Base-by-base conservation (phyloP, 2,329 filamentous ascomycete genomes). In the Cladosporium sp. region DNA sequence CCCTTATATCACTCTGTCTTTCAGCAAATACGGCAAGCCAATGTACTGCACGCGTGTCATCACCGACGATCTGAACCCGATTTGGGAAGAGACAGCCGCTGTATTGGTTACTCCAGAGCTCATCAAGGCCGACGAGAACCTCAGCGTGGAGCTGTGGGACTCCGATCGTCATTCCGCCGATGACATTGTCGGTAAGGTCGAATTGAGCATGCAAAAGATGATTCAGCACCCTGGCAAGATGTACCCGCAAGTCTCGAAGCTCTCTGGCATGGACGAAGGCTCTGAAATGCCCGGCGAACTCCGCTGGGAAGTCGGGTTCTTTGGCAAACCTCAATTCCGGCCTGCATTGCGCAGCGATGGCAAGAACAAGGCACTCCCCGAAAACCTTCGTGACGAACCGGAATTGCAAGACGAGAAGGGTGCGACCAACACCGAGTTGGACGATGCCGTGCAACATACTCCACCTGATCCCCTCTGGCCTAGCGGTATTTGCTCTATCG, bases 11-110 rank as follows among this genome's bases (percentile, higher is more conserved):
- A 96, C 92, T 27, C 78, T 97, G 32, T 86, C 88, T 36, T 97
- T 95, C 75, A 95, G 88, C 62, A 96, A 97, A 68, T 97, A 96
- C 61, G 88, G 88, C 51, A 99, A 99, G 72, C 92, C 92, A 2
- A 95, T 96, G 81, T 97, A 96, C 70, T 96, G 91, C 69, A 97
- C 93, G 1, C 84, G 93, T 42, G 91, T 97, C 45, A 96, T 97
- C 56, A 89, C 92, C 47, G 92, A 97, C 63, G 87, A 96, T 59
- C 78, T 96, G 49, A 95, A 97, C 63, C 93, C 93, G 0, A 78
- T 96, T 4, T 97, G 95, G 75, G 88, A 93, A 62, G 93, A 97
- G 70, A 88, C 83, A 1, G 84, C 88, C 38, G 90, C 89, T 37
- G 76, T 97, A n/a, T 74, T 96, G 13, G 88, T 99, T 6, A 96